Percentiles rank a stretch among this genome's conserved stretches.
These are phyloP conservation scores for Fusarium abutilonis DNA, from an alignment of 2,329 filamentous ascomycete species.

Conservation along the genomic window DNA sequence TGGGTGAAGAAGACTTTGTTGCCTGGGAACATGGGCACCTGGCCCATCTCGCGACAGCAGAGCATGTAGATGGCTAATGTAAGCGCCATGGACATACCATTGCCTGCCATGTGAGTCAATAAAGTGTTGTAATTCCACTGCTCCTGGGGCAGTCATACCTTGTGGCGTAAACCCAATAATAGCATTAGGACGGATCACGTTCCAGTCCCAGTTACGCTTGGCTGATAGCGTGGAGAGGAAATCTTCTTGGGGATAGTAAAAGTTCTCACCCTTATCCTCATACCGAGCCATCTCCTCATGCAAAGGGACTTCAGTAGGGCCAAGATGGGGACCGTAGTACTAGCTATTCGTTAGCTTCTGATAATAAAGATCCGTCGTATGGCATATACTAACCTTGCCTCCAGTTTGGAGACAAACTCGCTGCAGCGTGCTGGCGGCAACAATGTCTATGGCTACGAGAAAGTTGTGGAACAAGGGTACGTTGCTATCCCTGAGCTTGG, in stretches of 20 bases:
- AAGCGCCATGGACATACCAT: constrained; percentile 32
- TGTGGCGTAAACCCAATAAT: constrained; percentile 33
- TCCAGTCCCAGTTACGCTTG: constrained; percentile 31
- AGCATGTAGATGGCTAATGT: constrained; percentile 33
- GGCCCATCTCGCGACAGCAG: constrained; percentile 22
- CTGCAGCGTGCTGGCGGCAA: constrained; percentile 25
- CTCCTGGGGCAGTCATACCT: constrained; percentile 1
- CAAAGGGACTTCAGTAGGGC: constrained; percentile 28
- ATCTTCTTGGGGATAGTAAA: constrained; percentile 33
- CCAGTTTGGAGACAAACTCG: constrained; percentile 32
- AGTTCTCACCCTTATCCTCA: constrained; percentile 33
- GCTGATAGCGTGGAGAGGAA: constrained; percentile 26
- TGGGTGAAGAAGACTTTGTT: constrained; percentile 31
- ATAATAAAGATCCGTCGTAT: background rate
- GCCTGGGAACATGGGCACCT: constrained; percentile 22
- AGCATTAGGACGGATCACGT: constrained; percentile 30
- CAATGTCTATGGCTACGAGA: constrained; percentile 25
- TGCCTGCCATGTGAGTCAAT: constrained; percentile 3
- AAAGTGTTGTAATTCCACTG: too few species aligned
- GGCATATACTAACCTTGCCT: constrained; percentile 15
- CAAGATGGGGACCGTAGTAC: constrained; percentile 33
- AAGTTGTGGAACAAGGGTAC: constrained; percentile 34
- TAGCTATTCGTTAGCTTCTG: background rate
- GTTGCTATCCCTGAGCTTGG: constrained; percentile 28
- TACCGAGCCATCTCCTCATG: constrained; percentile 30